Evolutionary conservation across 805 yeast species (phyloP), one percentile per base, ranked within the genome.

Genomic region (Ogataea neopini): DNA sequence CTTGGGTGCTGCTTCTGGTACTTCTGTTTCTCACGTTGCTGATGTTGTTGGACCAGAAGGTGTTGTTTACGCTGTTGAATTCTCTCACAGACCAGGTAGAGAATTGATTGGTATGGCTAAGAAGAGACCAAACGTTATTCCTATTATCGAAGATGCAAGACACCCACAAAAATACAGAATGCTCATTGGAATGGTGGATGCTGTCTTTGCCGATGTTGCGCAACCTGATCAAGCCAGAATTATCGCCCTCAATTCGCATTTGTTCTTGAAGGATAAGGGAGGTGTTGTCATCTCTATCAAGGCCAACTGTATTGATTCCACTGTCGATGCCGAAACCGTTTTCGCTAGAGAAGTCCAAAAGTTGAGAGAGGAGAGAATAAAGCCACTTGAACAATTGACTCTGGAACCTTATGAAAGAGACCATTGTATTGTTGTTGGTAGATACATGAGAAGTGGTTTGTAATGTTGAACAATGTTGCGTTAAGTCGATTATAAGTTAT

Each of bases 141-240:
- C 99, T 66, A 94, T 94, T 73, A 91, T 94, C 71, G 99, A 94
- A 76, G 99, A 94, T 77, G 99, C 99, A 56, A 91, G 99, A 80
- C 99, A 94, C 77, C 99, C 99, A 67, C 99, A 94, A 73, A 94
- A 94, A 76, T 94, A 94, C 85, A 86, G 99, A 80, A 94, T 94
- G 99, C 81, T 94, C 64, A 79, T 94, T 56, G 96, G 97, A 66
- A 94, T 94, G 99, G 99, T 94, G 58, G 99, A 94, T 73, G 88
- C 83, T 69, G 98, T 94, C 52, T 94, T 94, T 68, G 99, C 99
- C 54, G 99, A 94, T 80, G 99, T 94, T 70, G 99, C 99, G 59
- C 99, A 94, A 79, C 99, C 99, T 37, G 99, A 94, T 77, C 99
- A 94, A 79, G 99, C 99, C 62, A 95, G 99, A 86, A 94, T 94